Conservation (phyloP, 2,329 filamentous ascomycete genomes). For the Orbilia quercus region DNA sequence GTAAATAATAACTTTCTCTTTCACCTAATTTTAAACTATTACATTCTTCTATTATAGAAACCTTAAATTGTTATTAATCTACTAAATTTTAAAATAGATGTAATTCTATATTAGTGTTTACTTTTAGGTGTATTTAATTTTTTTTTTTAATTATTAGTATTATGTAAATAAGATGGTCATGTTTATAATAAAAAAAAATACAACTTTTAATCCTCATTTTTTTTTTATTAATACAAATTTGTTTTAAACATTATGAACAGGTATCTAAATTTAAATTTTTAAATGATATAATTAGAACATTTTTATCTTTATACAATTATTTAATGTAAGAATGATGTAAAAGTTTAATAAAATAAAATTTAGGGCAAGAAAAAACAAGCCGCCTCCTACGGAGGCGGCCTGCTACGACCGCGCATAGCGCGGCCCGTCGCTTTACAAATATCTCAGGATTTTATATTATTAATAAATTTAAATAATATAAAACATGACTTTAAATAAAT, state of each 20-base stretch:
- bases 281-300: conserved; percentile 22
- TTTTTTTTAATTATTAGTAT: conserved; percentile 44
- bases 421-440: too few species aligned
- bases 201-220: conserved; percentile 37
- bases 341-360: conserved; percentile 36
- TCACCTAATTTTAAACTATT: conserved; percentile 1
- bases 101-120: conserved; percentile 35
- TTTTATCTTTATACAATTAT: conserved; percentile 36
- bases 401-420: too few species aligned
- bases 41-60: conserved; percentile 47
- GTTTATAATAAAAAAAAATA: conserved; percentile 46
- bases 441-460: conserved; percentile 9
- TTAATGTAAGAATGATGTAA: conserved; percentile 33
- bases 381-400: too few species aligned
- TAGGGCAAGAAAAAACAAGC: not conserved
- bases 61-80: conserved; percentile 44
- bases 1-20: conserved; percentile 55
- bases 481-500: conserved; percentile 11
- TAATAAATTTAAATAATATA: conserved; percentile 8
- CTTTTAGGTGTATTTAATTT: conserved; percentile 36
- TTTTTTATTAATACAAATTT: conserved; percentile 41
- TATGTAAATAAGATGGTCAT: conserved; percentile 53
- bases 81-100: conserved; percentile 38
- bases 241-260: conserved; percentile 50
- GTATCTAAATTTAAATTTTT: conserved; percentile 40